Conservation (phyloP, 164 flowering plant species). For the Macadamia tetraphylla region DNA sequence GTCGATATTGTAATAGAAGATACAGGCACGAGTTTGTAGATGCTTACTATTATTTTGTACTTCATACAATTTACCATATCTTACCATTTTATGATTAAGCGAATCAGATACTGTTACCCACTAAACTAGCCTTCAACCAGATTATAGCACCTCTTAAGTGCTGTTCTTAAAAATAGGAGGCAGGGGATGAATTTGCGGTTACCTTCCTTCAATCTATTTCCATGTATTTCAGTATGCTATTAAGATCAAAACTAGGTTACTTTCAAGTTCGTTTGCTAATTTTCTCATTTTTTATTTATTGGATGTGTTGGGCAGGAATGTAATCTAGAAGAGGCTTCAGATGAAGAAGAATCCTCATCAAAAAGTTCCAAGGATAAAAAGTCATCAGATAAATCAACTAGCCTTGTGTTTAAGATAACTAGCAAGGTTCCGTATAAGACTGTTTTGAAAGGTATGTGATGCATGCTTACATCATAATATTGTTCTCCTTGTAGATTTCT, state of each 20-base stretch:
- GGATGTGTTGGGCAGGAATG: slow-evolving; percentile 72
- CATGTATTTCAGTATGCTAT: not conserved
- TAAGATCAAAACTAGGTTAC: not conserved
- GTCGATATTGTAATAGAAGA: no score
- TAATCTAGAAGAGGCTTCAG: slow-evolving; percentile 68
- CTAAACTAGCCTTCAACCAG: no score
- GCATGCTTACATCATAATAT: not conserved
- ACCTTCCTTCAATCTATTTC: not conserved
- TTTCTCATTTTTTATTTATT: not conserved
- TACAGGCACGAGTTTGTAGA: no score
- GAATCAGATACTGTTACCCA: no score
- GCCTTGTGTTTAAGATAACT: slow-evolving; percentile 76
- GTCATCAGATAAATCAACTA: slow-evolving; percentile 69
- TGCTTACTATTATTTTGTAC: no score
- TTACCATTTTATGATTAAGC: no score
- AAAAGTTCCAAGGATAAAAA: slow-evolving; percentile 94
- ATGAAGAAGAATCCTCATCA: slow-evolving; percentile 77
- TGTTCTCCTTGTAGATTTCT: not conserved
- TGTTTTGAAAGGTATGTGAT: slow-evolving; percentile 70
- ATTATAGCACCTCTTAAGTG: not conserved
- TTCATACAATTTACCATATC: no score
- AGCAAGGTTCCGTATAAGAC: slow-evolving; percentile 92
- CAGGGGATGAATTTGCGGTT: not conserved
- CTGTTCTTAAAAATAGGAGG: not conserved
- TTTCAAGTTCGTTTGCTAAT: not conserved